Conservation (phyloP, 805 yeast species). For the Teunomyces kruisii region DNA sequence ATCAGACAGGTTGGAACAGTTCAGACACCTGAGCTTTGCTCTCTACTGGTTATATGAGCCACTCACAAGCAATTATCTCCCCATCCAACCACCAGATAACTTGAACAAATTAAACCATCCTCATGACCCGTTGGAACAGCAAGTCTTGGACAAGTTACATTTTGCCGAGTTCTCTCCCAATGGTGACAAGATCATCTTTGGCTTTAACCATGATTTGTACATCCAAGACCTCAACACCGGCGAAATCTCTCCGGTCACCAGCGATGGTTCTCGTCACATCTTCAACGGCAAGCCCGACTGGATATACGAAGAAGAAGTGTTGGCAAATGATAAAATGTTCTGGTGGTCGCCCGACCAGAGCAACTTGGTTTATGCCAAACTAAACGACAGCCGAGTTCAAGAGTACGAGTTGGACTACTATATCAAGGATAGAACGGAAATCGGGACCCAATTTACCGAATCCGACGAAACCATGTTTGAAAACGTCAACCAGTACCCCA, state of each 20-base stretch:
- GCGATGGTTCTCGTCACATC: constrained; percentile 66
- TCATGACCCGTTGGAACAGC: constrained; percentile 8
- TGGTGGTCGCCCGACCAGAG: constrained; percentile 88
- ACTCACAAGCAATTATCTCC: constrained; percentile 23
- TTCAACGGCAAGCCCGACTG: constrained; percentile 92
- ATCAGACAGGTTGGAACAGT: constrained; percentile 48
- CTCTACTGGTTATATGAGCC: constrained; percentile 39
- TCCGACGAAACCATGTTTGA: constrained; percentile 4
- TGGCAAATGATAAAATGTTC: constrained; percentile 63
- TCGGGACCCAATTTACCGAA: constrained; percentile 9
- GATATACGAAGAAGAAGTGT: constrained; percentile 92
- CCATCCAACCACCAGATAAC: constrained; percentile 30
- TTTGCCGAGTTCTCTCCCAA: constrained; percentile 73
- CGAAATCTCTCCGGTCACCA: constrained; percentile 51
- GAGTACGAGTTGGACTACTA: constrained; percentile 74
- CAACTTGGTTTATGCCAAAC: constrained; percentile 60
- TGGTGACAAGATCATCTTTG: constrained; percentile 64
- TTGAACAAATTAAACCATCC: constrained; percentile 8
- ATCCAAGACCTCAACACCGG: constrained; percentile 38
- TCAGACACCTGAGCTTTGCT: constrained; percentile 40
- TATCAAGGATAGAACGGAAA: constrained; percentile 43
- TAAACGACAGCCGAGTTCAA: constrained; percentile 74
- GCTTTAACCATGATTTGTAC: constrained; percentile 68
- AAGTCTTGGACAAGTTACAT: constrained; percentile 25
- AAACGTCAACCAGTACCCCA: constrained; percentile 36